Base-by-base conservation (phyloP, 371 early-diverging fungal genomes). In the Mucor circinelloides region DNA sequence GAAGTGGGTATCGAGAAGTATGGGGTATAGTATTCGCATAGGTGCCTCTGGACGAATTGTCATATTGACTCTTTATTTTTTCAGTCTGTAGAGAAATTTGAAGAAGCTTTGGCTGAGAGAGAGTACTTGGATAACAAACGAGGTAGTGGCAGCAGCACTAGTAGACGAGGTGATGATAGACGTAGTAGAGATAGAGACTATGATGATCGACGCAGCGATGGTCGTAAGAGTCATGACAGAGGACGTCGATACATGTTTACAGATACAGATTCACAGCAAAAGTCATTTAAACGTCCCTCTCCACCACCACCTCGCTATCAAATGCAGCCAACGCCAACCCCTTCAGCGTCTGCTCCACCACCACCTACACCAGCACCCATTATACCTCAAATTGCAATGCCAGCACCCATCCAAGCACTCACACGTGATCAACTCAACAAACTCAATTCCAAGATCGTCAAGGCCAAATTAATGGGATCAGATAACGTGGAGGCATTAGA, bases 361-460 rank as follows among this genome's bases (percentile, higher is more conserved):
- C 30, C 66, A 50, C 44, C 60, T 52, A 31, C 56, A 62, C 55
- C 62, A 59, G 36, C 34, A 52, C 17, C 48, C 7, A 13, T 58
- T 34, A 25, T 32, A 34, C 63, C 40, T 32, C 19, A 27, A 19
- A 36, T 55, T 1, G 28, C 55, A 21, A 36, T 65, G 32, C 25
- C 56, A 15, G 60, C 61, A 36, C 42, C 32, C 36, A 52, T 71
- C 15, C 66, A 73, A 44, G 59, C 68, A 17, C 57, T 90, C 42
- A 78, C 91, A 0, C 81, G 78, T 21, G 90, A 89, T 48, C 89
- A 96, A 64, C 77, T 97, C 28, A 97, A 97, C 86, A 93, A 89
- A 66, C 75, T 97, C 57, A 87, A 91, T n/a, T 89, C 97, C 0
- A 85, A 91, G 52, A 83, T 93, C 8, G 73, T 97, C 31, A 91